Percentiles rank a stretch among this genome's conserved stretches.
Evolutionary conservation across 2,329 filamentous ascomycete species (phyloP).

Genomic region (Aspergillus sp.): DNA sequence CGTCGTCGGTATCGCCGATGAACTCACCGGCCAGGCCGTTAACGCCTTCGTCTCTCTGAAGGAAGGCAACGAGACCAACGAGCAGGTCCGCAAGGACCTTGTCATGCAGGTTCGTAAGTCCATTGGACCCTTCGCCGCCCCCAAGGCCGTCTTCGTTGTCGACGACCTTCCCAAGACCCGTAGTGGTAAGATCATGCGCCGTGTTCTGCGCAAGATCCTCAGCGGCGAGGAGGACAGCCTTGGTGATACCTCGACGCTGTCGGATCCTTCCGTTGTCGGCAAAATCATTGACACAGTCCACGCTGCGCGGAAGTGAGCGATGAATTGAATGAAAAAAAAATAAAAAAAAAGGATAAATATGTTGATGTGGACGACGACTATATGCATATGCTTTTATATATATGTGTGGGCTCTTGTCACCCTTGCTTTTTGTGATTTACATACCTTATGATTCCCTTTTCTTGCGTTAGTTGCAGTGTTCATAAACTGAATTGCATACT

Average conservation of each 20-base stretch:
- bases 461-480: too few species aligned
- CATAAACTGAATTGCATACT: too few species aligned
- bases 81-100: conserved; percentile 85
- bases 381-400: not conserved
- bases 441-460: not conserved
- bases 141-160: conserved; percentile 86
- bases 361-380: conserved; percentile 1
- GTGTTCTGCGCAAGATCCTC: conserved; percentile 93
- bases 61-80: conserved; percentile 66
- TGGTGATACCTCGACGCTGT: conserved; percentile 87
- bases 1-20: conserved; percentile 86
- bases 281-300: conserved; percentile 84
- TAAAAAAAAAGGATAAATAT: conserved; percentile 1
- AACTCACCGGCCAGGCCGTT: conserved; percentile 93
- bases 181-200: conserved; percentile 97
- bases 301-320: conserved; percentile 21
- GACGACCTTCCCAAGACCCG: conserved; percentile 95
- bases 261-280: conserved; percentile 79
- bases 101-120: conserved; percentile 93
- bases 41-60: conserved; percentile 95
- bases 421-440: not conserved
- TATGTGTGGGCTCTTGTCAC: not conserved
- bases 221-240: conserved; percentile 96
- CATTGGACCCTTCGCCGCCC: conserved; percentile 94
- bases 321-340: conserved; percentile 2